Evolutionary conservation across 805 yeast genomes (phyloP), one percentile per base, ranked within the genome.

Genomic region (Debaryomyces maramus): DNA sequence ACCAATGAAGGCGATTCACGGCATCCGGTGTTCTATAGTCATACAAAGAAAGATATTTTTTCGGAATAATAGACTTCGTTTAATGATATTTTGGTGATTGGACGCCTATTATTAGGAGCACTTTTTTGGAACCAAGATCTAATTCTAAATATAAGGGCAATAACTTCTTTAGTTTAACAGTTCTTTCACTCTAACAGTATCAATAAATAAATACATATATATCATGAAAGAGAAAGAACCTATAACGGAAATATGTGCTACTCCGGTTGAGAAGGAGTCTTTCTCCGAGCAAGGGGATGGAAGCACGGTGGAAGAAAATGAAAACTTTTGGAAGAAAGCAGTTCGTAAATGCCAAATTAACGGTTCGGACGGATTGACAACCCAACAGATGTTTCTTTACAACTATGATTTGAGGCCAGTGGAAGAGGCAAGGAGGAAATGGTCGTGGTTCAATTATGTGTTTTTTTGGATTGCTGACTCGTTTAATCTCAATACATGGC

Each of bases 391-490:
- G 47, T 88, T 85, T 52, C 70, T 88, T 27, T 77, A 73, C 56
- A 88, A 88, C 61, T 71, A 73, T 49, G 97, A 88, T 65, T 72
- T 88, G 53, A 77, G 79, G 48, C 96, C 96, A 0, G 88, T 88
- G 3, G 91, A 87, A 55, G 72, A 63, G 11, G 76, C 66, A 3
- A 78, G 95, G 53, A 72, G 96, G 53, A 75, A 77, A n/a, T 88
- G 97, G 97, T 66, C 77, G 20, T 86, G 95, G 95, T 81, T 70
- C 61, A 86, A 88, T 60, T 88, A 67, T 57, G 81, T 85, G 10
- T 80, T 77, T 47, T 85, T 86, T 52, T 88, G 97, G 97, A 61
- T 88, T 42, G 88, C 96, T 0, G 97, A 88, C 58, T 81, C 95
- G 22, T 86, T 88, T 67, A 88, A 88, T 63, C 80, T 88, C 56